A percentile compares a stretch with the other conserved stretches of the same genome.
Conservation (phyloP, 805 yeast species). For the Lachancea lanzarotensis region DNA sequence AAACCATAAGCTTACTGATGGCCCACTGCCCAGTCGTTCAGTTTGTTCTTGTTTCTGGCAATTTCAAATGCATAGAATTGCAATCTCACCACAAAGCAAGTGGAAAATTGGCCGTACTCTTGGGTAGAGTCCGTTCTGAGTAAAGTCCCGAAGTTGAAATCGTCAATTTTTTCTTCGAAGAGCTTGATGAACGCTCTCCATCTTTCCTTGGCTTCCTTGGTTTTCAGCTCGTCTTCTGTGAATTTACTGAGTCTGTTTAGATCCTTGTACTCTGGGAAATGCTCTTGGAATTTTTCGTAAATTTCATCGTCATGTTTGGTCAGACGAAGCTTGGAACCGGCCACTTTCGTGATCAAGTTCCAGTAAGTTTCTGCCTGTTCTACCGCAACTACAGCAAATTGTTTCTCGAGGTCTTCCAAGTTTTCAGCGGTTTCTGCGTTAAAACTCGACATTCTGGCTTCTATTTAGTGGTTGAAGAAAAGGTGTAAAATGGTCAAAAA, state of each 20-base stretch:
- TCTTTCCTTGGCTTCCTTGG: slow-evolving; percentile 67
- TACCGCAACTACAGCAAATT: slow-evolving; percentile 96
- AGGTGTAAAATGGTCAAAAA: no score
- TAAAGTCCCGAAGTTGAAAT: slow-evolving; percentile 92
- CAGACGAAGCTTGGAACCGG: slow-evolving; percentile 72
- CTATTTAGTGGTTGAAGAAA: neutral
- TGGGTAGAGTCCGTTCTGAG: slow-evolving; percentile 64
- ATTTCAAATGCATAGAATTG: slow-evolving; percentile 95
- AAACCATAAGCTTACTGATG: slow-evolving; percentile 14
- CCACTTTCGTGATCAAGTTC: slow-evolving; percentile 63
- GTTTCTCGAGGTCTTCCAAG: slow-evolving; percentile 92
- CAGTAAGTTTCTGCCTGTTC: slow-evolving; percentile 94
- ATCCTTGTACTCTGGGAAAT: slow-evolving; percentile 83
- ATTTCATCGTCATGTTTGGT: slow-evolving; percentile 70
- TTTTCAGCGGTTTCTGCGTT: slow-evolving; percentile 91
- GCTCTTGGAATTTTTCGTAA: slow-evolving; percentile 49
- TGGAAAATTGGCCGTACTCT: slow-evolving; percentile 76
- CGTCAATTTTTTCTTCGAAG: slow-evolving; percentile 76
- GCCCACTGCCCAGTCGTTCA: slow-evolving; percentile 80
- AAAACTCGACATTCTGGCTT: slow-evolving; percentile 34
- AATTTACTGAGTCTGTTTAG: slow-evolving; percentile 51
- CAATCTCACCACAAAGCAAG: slow-evolving; percentile 86
- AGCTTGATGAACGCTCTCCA: slow-evolving; percentile 86
- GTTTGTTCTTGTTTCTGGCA: slow-evolving; percentile 82
- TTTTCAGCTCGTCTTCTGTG: slow-evolving; percentile 77